Evolutionary conservation across 2,329 filamentous ascomycete species (phyloP), one percentile per base, ranked within the genome.

Genomic region (Alternaria consortialis): DNA sequence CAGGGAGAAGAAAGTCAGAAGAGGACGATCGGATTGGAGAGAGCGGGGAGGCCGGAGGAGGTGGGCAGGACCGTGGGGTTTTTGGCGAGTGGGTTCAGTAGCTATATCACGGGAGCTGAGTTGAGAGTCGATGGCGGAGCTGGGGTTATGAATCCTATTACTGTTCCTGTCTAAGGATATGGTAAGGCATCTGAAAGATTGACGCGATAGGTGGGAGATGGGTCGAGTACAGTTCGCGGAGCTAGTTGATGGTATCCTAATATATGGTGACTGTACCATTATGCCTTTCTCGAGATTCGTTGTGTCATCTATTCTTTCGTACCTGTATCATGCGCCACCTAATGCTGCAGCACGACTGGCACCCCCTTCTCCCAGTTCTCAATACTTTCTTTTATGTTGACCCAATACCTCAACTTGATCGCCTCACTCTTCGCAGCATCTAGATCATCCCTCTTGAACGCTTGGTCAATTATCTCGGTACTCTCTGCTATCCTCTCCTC

Each of bases 321-420:
- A 5, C 5, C 23, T 2, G 7, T 34, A 7, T 20, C 43, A 36
- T 15, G 25, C 46, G 25, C 46, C 27, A 34, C 8, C 57, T 58
- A 88, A 80, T 88, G 86, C 63, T 84, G 78, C 68, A 88, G 68
- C 46, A 85, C 80, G 58, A 88, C 83, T 65, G 84, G 77, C 81
- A 88, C 90, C 5, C 93, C 94, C 71, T 84, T 87, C 83, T 97
- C 93, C 94, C 94, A 97, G 64, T 89, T 87, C 75, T 90, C 84
- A 73, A 97, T 82, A 47, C 89, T 91, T 78, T 96, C 91, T 64
- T 88, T 86, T 63, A 98, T 90, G 79, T 94, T 97, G 57, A 91
- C 86, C 94, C 94, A 97, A 82, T 97, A 98, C 77, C 93, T 84
- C 81, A 97, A 80, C 77, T 86, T 84, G 2, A 97, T 88, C 46